Percentiles rank a stretch among this genome's conserved stretches.
These are phyloP conservation scores for Stachybotrys elegans DNA, from an alignment of 2,329 filamentous ascomycete species.

Conservation along the genomic window DNA sequence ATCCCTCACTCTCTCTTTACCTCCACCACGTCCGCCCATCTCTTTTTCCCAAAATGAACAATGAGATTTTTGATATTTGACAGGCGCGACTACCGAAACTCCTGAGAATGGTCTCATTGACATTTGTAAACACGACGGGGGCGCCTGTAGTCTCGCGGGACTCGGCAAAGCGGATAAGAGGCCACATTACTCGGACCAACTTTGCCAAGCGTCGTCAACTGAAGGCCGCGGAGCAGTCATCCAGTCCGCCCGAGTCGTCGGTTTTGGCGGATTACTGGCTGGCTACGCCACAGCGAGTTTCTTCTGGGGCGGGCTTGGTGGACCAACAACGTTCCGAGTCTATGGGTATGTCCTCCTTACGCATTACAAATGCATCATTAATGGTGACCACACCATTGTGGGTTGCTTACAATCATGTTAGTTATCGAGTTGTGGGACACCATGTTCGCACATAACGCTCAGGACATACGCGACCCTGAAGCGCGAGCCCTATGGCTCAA, in stretches of 20 bases:
- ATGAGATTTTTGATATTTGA: too few relatives aligned
- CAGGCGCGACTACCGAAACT: too few relatives aligned
- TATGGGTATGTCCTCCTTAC: neutral
- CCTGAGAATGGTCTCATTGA: neutral
- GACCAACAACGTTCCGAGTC: neutral
- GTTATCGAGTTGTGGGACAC: neutral
- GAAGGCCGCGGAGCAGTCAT: neutral
- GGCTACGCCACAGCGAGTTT: neutral
- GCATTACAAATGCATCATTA: neutral
- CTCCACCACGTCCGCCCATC: neutral
- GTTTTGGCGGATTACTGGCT: neutral
- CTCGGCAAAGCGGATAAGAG: slow-evolving; percentile 4
- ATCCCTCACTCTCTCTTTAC: too few relatives aligned
- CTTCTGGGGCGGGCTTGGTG: neutral
- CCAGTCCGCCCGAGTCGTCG: neutral
- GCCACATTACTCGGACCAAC: slow-evolving; percentile 7
- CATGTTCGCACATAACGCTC: neutral
- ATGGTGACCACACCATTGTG: neutral
- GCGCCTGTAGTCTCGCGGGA: neutral
- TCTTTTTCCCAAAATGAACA: slow-evolving; percentile 5
- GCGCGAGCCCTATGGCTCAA: slow-evolving; percentile 2
- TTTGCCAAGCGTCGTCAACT: slow-evolving; percentile 5
- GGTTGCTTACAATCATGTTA: too few relatives aligned
- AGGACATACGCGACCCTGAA: neutral
- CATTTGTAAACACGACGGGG: slow-evolving; percentile 8